phyloP scores from a whole-genome alignment of 257 asterid genomes.

The Gardenia jasminoides region DNA sequence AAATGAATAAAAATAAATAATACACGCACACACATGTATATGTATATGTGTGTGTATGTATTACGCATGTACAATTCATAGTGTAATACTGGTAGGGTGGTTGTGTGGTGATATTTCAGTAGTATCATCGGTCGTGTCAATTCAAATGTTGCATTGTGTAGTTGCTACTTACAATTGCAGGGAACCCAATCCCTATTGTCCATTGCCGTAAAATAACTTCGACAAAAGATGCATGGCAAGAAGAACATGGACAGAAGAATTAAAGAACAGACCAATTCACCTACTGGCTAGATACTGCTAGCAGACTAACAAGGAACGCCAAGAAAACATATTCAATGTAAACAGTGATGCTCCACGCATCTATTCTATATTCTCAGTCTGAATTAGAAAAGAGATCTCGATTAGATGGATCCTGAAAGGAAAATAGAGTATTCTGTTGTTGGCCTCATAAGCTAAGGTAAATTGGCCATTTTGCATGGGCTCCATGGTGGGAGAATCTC shows the following conservation, averaged over 20 bases:
- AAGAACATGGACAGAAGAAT: background rate
- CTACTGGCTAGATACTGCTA: background rate
- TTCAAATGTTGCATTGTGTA: no score
- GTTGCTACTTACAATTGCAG: no score
- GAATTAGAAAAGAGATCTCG: background rate
- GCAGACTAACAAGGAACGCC: background rate
- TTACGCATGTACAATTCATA: no score
- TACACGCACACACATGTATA: no score
- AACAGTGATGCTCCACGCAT: background rate
- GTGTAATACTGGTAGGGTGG: no score
- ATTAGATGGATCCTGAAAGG: conserved; percentile 1
- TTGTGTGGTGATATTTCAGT: no score
- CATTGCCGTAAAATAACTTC: no score
- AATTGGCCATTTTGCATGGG: conserved; percentile 20
- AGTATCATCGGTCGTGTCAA: no score
- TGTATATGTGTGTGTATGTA: no score
- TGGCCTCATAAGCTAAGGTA: background rate
- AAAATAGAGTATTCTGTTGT: conserved; percentile 22
- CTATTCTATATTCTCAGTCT: background rate
- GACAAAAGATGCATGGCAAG: background rate
- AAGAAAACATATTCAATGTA: background rate
- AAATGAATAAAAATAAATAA: no score
- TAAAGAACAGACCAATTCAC: background rate
- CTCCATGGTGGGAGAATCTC: conserved; percentile 20
- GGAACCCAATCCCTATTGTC: no score